Base-by-base conservation (phyloP, 1,284 basidiomycete genomes). In the Waitea zeae region DNA sequence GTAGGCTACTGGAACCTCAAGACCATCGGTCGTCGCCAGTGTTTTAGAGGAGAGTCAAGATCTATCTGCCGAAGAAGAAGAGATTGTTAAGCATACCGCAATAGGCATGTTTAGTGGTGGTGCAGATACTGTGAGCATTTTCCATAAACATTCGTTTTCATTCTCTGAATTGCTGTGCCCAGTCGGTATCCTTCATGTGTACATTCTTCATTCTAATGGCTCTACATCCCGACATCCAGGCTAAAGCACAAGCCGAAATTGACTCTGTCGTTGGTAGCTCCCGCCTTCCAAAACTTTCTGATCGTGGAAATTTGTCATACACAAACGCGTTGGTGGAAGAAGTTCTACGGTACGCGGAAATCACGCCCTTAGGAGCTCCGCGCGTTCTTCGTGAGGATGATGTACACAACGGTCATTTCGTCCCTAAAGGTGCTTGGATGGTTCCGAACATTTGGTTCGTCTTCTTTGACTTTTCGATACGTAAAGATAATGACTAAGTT, bases 261-360 rank as follows among this genome's bases (percentile, higher is more conserved):
- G 58, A 61, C 41, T 37, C 36, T 14, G 50, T 60, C 12, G 44
- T 60, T 24, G 57, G 58, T 2, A 20, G 22, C 4, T 48, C 51
- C n/a, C 39, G 57, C 17, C 24, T 52, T 6, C 61, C 61, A 0
- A 44, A 40, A 3, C 43, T 55, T 14, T 45, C 46, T 2, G 59
- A 64, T 37, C 34, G 51, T 9, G 39, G 41, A 4, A 39, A 43
- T 6, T 38, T 61, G 18, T 53, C 56, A 0, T 61, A 58, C 41
- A 38, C 55, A 17, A 40, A 48, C 13, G 56, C 55, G 1, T 32
- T 57, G 3, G 47, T 60, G 7, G 51, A 55, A 36, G 61, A 63
- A 43, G 51, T 54, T 30, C 37, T 42, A n/a, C 41, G 46, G 1
- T 42, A 38, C 27, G 33, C 41, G 4, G 43, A 44, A 4, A 34